These are phyloP conservation scores for Volvox reticuliferus DNA, from an alignment of 139 green algal genomes.

Conservation along the genomic window DNA sequence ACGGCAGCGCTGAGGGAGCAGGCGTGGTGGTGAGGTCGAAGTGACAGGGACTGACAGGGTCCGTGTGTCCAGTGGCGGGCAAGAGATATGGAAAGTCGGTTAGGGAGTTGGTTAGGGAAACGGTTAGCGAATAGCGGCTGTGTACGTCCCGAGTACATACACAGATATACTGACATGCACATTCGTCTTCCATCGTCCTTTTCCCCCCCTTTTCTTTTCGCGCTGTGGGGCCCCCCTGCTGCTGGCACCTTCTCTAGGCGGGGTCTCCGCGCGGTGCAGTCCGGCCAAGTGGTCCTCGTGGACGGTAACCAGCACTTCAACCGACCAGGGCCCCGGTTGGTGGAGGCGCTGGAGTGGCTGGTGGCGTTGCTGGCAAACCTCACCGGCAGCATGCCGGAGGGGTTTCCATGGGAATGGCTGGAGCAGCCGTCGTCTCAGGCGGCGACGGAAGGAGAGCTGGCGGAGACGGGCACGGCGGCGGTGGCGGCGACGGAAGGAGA, in stretches of 20 bases:
- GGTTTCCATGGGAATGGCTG: constrained; percentile 76
- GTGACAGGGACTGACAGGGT: no score
- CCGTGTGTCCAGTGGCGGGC: no score
- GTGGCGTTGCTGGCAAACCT: constrained; percentile 77
- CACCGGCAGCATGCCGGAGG: constrained; percentile 62
- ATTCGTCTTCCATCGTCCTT: no score
- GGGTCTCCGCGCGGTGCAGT: constrained; percentile 77
- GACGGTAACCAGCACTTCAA: constrained; percentile 92
- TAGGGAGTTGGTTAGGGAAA: no score
- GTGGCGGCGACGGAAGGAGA: not conserved
- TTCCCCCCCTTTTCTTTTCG: no score
- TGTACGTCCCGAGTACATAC: no score
- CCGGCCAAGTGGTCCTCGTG: constrained; percentile 80
- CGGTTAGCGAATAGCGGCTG: no score
- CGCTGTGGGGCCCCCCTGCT: not conserved
- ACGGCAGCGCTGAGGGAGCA: constrained; percentile 41
- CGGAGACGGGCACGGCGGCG: not conserved
- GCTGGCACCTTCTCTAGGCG: constrained; percentile 36
- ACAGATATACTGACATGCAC: no score
- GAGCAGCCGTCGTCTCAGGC: not conserved
- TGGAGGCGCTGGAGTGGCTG: constrained; percentile 91
- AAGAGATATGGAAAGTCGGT: no score
- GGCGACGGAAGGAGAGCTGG: not conserved
- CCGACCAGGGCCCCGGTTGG: constrained; percentile 81
- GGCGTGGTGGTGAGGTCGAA: constrained; percentile 60